Conservation (phyloP, 2,329 filamentous ascomycete genomes). For the Colletotrichum limetticola region DNA sequence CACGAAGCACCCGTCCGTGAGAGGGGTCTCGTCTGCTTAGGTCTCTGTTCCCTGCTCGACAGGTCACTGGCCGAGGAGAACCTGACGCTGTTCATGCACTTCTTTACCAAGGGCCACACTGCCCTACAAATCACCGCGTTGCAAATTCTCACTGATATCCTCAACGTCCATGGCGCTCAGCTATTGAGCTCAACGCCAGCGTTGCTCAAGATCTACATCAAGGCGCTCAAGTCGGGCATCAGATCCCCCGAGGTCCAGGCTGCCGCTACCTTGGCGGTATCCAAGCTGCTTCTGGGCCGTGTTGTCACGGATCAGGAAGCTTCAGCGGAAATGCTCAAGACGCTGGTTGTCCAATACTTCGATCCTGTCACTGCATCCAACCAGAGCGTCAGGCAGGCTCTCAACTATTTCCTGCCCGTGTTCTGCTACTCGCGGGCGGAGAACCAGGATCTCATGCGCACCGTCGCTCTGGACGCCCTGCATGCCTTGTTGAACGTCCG, state of each 20-base stretch:
- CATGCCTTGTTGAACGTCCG: slow-evolving; percentile 79
- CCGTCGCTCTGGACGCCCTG: slow-evolving; percentile 78
- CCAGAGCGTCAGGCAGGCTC: slow-evolving; percentile 83
- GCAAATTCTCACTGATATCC: slow-evolving; percentile 92
- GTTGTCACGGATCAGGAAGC: slow-evolving; percentile 77
- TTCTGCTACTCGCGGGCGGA: slow-evolving; percentile 88
- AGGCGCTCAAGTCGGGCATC: slow-evolving; percentile 78
- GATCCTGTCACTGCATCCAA: slow-evolving; percentile 85
- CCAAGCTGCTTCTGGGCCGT: slow-evolving; percentile 85
- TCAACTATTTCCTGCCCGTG: slow-evolving; percentile 94
- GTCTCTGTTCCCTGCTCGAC: slow-evolving; percentile 90
- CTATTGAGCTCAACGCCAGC: slow-evolving; percentile 75
- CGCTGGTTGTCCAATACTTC: slow-evolving; percentile 88
- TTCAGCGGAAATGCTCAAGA: slow-evolving; percentile 81
- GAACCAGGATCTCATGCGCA: slow-evolving; percentile 85
- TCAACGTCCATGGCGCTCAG: slow-evolving; percentile 87
- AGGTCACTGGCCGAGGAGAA: slow-evolving; percentile 94
- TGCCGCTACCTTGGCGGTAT: slow-evolving; percentile 82
- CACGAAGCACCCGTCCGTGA: slow-evolving; percentile 94
- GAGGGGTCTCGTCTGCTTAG: slow-evolving; percentile 87
- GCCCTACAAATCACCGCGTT: slow-evolving; percentile 89
- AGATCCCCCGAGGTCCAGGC: slow-evolving; percentile 81
- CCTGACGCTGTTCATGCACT: slow-evolving; percentile 91
- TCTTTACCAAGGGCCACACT: slow-evolving; percentile 92
- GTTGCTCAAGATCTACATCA: slow-evolving; percentile 86